Percentiles rank a stretch among this genome's conserved stretches.
These are phyloP conservation scores for Skeletonema grethae DNA, from an alignment of 108 stramenopile genomes.

Conservation along the genomic window DNA sequence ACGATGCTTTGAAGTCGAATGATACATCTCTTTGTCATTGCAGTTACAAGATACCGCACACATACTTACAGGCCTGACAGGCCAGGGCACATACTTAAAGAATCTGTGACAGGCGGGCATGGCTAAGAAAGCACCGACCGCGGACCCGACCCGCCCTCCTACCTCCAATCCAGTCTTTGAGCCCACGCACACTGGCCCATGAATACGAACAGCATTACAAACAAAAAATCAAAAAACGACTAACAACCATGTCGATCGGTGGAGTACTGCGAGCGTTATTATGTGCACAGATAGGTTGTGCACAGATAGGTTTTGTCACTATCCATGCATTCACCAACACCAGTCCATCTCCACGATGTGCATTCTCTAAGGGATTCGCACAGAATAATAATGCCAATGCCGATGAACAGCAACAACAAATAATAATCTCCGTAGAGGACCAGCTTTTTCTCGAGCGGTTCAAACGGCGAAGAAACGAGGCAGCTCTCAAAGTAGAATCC, in stretches of 20 bases:
- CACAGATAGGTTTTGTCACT: not conserved
- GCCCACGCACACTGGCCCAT: too few relatives aligned
- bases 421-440: not conserved
- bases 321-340: not conserved
- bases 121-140: too few relatives aligned
- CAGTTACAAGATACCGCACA: too few relatives aligned
- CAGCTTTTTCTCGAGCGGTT: slow-evolving; percentile 32
- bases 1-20: too few relatives aligned
- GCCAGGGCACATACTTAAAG: too few relatives aligned
- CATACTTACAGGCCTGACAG: too few relatives aligned
- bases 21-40: too few relatives aligned
- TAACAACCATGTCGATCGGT: not conserved
- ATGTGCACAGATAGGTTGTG: not conserved
- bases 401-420: not conserved
- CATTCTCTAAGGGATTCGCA: not conserved
- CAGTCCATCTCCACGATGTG: not conserved
- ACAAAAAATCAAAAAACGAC: not conserved
- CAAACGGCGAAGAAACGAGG: slow-evolving; percentile 20
- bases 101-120: too few relatives aligned
- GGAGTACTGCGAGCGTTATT: not conserved
- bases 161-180: too few relatives aligned
- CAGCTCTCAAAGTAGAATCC: not conserved
- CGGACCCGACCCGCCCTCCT: too few relatives aligned
- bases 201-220: too few relatives aligned
- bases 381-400: not conserved